These are phyloP conservation scores for Cichorium intybus DNA, from an alignment of 140 eudicot species.

Conservation along the genomic window DNA sequence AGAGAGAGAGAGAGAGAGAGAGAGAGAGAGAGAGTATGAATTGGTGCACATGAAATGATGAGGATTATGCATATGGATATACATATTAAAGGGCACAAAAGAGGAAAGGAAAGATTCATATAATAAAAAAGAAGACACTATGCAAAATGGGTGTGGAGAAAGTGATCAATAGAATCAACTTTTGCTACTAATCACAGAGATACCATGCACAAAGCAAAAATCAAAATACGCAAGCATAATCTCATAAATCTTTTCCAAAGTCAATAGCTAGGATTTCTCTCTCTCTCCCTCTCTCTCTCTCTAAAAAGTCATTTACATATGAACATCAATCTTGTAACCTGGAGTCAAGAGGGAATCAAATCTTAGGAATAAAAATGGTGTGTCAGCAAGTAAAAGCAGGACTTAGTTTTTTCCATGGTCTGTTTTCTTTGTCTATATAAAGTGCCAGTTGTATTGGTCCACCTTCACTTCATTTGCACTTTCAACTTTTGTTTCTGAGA, in stretches of 20 bases:
- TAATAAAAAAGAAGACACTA: conserved; percentile 13
- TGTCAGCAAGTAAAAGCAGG: conserved; percentile 34
- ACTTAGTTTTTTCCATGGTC: conserved; percentile 26
- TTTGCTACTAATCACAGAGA: conserved; percentile 26
- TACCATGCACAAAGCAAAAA: conserved; percentile 31
- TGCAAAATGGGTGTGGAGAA: background rate
- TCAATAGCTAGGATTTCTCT: conserved; percentile 23
- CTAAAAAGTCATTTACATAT: conserved; percentile 20
- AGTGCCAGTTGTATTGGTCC: conserved; percentile 36
- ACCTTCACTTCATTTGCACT: conserved; percentile 39
- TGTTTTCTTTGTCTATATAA: conserved; percentile 23
- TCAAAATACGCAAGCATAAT: conserved; percentile 16
- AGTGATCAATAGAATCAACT: conserved; percentile 23
- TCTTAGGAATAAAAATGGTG: conserved; percentile 37
- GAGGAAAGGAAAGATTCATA: conserved; percentile 28
- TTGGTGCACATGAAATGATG: conserved; percentile 31
- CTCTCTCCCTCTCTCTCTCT: background rate
- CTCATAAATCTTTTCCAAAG: conserved; percentile 26
- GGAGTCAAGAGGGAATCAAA: conserved; percentile 37
- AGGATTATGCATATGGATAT: conserved; percentile 23
- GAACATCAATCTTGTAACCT: conserved; percentile 38
- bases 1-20: background rate
- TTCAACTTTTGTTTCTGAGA: conserved; percentile 26
- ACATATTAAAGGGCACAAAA: conserved; percentile 27
- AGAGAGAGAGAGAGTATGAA: conserved; percentile 1